Base-by-base conservation (phyloP, 2,329 filamentous ascomycete genomes). In the Bipolaris cookei region DNA sequence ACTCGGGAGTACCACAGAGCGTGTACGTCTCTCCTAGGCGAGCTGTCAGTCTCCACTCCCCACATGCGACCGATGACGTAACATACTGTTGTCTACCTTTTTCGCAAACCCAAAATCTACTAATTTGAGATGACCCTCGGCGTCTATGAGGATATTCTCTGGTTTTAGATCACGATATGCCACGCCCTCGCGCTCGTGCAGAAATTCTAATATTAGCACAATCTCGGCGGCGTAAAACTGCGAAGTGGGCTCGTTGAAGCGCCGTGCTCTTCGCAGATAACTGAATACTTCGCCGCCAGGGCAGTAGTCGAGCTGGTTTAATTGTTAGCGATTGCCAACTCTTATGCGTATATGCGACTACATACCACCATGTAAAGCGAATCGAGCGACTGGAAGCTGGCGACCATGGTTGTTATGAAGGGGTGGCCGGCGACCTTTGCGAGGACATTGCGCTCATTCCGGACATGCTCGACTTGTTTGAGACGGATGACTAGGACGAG, bases 21-120 rank as follows among this genome's bases (percentile, higher is more conserved):
- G 90, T 94, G 69, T 93, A 94, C 5, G 90, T 93, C 78, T 93
- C 90, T 70, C 82, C 81, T 83, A 42, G 8, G 14, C 43, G 42
- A 30, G 14, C 20, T 14, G 48, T 70, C 44, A 70, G 64, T 39
- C 32, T 20, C n/a, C n/a, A 14, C 2, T 28, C 5, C 20, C 13
- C 20, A 14, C 32, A 18, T 6, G 2, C 6, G 1, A 25, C 7
- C 16, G 18, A 35, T 39, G 45, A 63, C 78, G n/a, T 54, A 32
- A 65, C 62, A 14, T 51, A 84, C 82, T 78, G 61, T 83, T 81
- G 32, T 90, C 88, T 21, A 94, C 82, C 61, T 89, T 86, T 81
- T 94, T 94, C 42, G 90, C 90, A 71, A 94, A 94, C 10, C 90
- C 90, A 79, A 94, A 94, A 76, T 94, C 90, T 4, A 94, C 90